Percentiles rank a stretch among this genome's conserved stretches.
Evolutionary conservation across 2,329 filamentous ascomycete species (phyloP).

Genomic region (Diaporthe longicolla): DNA sequence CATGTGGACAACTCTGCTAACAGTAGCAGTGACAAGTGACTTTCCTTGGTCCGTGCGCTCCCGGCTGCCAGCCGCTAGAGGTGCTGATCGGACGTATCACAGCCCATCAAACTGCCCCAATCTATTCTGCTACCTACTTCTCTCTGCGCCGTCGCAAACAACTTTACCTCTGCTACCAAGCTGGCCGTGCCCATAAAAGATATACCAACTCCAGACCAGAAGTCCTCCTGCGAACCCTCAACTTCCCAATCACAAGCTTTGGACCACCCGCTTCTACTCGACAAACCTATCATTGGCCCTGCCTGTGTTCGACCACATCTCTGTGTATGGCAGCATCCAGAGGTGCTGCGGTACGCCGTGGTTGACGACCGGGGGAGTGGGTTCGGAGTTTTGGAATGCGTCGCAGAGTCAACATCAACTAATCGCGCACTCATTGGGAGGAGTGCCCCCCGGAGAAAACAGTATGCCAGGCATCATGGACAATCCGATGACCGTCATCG

Average conservation of each 20-base stretch:
- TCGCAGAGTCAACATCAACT: background rate
- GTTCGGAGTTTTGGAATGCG: background rate
- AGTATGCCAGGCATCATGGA: constrained; percentile 49
- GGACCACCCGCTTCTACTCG: background rate
- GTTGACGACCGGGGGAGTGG: constrained; percentile 36
- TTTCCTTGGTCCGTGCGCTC: constrained; percentile 31
- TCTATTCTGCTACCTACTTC: background rate
- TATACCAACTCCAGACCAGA: background rate
- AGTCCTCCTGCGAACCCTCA: background rate
- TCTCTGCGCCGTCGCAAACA: background rate
- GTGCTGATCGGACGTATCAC: background rate
- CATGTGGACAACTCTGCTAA: background rate
- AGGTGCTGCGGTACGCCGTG: constrained; percentile 34
- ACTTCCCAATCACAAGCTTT: background rate
- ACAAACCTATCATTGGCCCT: background rate
- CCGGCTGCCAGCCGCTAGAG: background rate
- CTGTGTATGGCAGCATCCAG: constrained; percentile 39
- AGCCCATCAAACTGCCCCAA: constrained; percentile 1
- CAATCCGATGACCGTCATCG: constrained; percentile 39
- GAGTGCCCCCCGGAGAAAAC: background rate
- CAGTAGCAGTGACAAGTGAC: background rate
- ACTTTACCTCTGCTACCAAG: background rate
- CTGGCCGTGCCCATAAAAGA: background rate
- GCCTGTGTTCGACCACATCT: constrained; percentile 17
- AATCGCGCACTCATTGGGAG: background rate